Conservation (phyloP, 352 stramenopile genomes). For the Globisporangium lucens region DNA sequence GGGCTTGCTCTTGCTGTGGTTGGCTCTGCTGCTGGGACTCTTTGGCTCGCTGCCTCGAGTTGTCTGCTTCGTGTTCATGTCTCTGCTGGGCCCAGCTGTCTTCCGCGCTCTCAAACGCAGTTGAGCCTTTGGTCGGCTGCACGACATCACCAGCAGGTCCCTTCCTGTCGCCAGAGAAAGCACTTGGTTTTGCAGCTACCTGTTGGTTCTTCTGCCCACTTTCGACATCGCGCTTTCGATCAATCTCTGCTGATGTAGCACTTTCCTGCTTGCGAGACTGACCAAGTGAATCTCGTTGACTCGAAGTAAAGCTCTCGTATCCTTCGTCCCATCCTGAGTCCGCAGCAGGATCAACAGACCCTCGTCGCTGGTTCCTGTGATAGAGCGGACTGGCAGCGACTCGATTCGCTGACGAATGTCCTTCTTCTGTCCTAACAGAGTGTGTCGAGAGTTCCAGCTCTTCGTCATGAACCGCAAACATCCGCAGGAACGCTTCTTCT, state of each 20-base stretch:
- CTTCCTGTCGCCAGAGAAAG: neutral
- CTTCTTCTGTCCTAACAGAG: constrained; percentile 33
- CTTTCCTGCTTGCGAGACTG: neutral
- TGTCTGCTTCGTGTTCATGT: neutral
- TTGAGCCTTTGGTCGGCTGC: neutral
- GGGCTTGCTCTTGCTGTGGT: neutral
- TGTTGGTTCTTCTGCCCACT: neutral
- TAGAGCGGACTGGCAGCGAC: constrained; percentile 10
- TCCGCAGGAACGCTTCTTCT: constrained; percentile 34
- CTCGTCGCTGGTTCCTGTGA: constrained; percentile 1
- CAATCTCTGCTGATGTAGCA: neutral
- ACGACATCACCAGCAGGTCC: neutral
- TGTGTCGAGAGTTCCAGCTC: constrained; percentile 35
- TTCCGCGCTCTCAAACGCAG: neutral
- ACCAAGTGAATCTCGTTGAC: neutral
- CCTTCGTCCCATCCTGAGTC: constrained; percentile 2
- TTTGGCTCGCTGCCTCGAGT: neutral
- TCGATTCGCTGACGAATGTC: constrained; percentile 2
- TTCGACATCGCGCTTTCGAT: neutral
- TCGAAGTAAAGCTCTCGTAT: neutral
- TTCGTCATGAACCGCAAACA: constrained; percentile 44
- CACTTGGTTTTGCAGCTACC: neutral
- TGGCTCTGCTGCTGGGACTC: neutral
- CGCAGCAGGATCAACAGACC: constrained; percentile 20
- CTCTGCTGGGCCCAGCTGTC: neutral